Base-by-base conservation (phyloP, 371 early-diverging fungal genomes). In the Capillidium heterosporum region DNA sequence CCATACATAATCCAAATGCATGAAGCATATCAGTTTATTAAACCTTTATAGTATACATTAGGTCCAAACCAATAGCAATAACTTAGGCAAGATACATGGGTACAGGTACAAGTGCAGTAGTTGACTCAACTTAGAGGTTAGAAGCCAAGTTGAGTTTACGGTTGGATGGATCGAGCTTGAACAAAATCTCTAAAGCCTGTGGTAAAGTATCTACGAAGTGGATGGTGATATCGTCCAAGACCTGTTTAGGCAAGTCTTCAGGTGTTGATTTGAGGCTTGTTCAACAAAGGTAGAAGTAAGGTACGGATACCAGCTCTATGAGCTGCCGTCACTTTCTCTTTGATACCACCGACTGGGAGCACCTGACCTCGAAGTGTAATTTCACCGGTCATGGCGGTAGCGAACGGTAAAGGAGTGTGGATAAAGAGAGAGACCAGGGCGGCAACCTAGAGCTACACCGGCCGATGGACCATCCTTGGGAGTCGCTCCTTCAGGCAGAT, bases 311-410 rank as follows among this genome's bases (percentile, higher is more conserved):
- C 85, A 15, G 82, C 82, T 1, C 87, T 77, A 62, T 88, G 87
- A 0, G 90, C 90, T 1, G 88, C 85, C 15, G 87, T 74, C 21
- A 87, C 76, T 63, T 89, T 89, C 63, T 89, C 89, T 65, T 85
- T 84, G 64, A 89, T 79, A 1, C 89, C 89, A 0, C 89, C 87
- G 1, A 91, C 86, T 19, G 89, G 88, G 32, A 87, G 67, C 13
- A 91, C 88, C 43, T 77, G 72, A 0, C 92, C 92, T 3, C 85
- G 76, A 13, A 89, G 68, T 0, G 89, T 85, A 21, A 91, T 76
- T 65, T 91, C 92, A 26, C 92, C 92, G 3, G 89, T 88, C 84
- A 88, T 84, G 5, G 84, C 85, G 0, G 77, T 75, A 2, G 72
- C 72, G 2, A 70, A 53, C 10, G 78, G 74, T 0, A 85, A 79